Evolutionary conservation across 768 basidiomycete species (phyloP), one percentile per base, ranked within the genome.

Genomic region (Lyophyllum atratum): DNA sequence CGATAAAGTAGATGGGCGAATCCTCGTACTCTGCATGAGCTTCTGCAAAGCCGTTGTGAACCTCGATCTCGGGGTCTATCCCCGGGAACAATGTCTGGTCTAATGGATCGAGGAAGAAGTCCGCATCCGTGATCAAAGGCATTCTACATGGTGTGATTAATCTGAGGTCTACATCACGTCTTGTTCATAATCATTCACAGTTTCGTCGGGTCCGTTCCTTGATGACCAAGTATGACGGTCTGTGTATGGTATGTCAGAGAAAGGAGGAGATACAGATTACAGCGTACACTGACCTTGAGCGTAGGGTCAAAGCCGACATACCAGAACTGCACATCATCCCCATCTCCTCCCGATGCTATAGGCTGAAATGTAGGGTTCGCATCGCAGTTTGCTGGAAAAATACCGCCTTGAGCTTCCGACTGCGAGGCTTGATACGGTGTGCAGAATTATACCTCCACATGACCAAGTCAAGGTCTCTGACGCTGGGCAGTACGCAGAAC

Each of bases 331-430:
- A 74, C 64, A 17, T 33, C 66, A 24, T 73, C 60, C 3, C 79
- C 80, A 60, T 84, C 76, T 0, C 82, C 84, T 19, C 81, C 82
- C 21, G 74, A 71, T 33, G 74, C 40, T 22, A 77, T 66, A 0
- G 82, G 80, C 26, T 72, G 49, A 57, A 85, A 85, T n/a, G 59
- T 54, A 4, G 79, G 66, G 62, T 79, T 83, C 3, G 78, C 81
- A 1, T 74, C 39, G 59, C 82, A 85, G 66, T 79, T 75, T 15
- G 68, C 79, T 80, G 58, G 9, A 53, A 8, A 24, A 11, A 48
- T 3, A 7, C 9, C 14, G 21, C 3, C 31, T 17, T 40, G 33
- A 39, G 39, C 49, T 11, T 21, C 9, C 7, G 21, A 19, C 4
- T 15, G 19, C 21, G 11, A 52, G 28, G n/a, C 12, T 22, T 26